Percentiles rank a stretch among this genome's conserved stretches.
Conservation (phyloP, 2,329 filamentous ascomycete species). For the Epichloe aotearoae region DNA sequence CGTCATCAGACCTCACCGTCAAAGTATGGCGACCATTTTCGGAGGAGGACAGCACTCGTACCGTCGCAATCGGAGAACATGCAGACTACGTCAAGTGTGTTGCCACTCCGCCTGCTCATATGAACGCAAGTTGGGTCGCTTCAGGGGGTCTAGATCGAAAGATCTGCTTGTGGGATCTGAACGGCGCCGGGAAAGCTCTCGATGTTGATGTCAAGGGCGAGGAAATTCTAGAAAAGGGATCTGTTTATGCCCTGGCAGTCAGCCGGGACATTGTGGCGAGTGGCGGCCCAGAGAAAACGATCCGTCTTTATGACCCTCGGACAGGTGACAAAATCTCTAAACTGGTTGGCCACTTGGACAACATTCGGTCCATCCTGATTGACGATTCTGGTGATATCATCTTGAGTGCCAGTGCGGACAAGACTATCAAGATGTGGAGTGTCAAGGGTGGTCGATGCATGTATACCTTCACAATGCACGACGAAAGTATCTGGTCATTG, state of each 20-base stretch:
- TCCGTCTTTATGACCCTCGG: slow-evolving; percentile 82
- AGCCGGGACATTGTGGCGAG: slow-evolving; percentile 74
- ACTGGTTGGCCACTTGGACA: slow-evolving; percentile 93
- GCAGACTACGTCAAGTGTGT: slow-evolving; percentile 94
- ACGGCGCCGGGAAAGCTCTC: slow-evolving; percentile 71
- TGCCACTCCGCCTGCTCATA: slow-evolving; percentile 52
- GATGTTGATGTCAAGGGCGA: slow-evolving; percentile 78
- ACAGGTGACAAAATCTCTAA: slow-evolving; percentile 87
- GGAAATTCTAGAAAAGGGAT: slow-evolving; percentile 79
- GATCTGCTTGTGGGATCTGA: slow-evolving; percentile 87
- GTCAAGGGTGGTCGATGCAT: slow-evolving; percentile 90
- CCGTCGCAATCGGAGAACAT: slow-evolving; percentile 75
- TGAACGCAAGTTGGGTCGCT: slow-evolving; percentile 70
- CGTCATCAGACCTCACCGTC: slow-evolving; percentile 86
- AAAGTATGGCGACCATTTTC: slow-evolving; percentile 78
- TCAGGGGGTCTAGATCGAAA: slow-evolving; percentile 93
- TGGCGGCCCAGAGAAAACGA: slow-evolving; percentile 85
- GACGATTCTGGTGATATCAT: slow-evolving; percentile 82
- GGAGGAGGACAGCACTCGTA: slow-evolving; percentile 35
- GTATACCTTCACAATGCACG: slow-evolving; percentile 98
- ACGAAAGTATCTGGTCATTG: slow-evolving; percentile 93
- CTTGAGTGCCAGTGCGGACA: slow-evolving; percentile 87
- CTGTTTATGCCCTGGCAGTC: slow-evolving; percentile 79
- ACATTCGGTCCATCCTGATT: slow-evolving; percentile 79
- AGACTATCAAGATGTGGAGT: slow-evolving; percentile 97